Percentiles rank a stretch among this genome's conserved stretches.
Conservation (phyloP, 2,329 filamentous ascomycete genomes). For the Cercospora sp. region DNA sequence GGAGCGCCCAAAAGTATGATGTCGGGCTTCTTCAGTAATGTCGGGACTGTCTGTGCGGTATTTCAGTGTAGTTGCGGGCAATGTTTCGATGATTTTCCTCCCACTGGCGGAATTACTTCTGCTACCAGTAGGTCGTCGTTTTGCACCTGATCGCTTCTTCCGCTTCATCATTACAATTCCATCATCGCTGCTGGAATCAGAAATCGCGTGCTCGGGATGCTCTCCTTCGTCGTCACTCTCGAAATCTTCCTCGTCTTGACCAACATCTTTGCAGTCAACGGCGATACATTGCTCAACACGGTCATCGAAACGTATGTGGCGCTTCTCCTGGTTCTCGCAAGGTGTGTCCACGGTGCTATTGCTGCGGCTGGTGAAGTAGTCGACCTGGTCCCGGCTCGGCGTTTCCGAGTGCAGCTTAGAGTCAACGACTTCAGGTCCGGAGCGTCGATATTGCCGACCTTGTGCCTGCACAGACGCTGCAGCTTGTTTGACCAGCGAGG, state of each 20-base stretch:
- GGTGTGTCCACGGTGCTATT: slow-evolving; percentile 71
- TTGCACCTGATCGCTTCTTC: slow-evolving; percentile 50
- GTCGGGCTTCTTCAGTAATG: slow-evolving; percentile 32
- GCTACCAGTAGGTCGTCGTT: slow-evolving; percentile 48
- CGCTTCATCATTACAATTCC: slow-evolving; percentile 80
- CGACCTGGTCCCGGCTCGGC: slow-evolving; percentile 62
- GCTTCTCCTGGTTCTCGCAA: slow-evolving; percentile 60
- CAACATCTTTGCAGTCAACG: slow-evolving; percentile 78
- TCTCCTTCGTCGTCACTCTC: slow-evolving; percentile 39
- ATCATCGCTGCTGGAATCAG: slow-evolving; percentile 62
- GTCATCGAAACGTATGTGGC: slow-evolving; percentile 95
- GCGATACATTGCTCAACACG: slow-evolving; percentile 96
- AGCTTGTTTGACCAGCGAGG: slow-evolving; percentile 85
- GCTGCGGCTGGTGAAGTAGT: slow-evolving; percentile 59
- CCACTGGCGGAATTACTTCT: slow-evolving; percentile 59
- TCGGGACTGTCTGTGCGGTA: slow-evolving; percentile 77
- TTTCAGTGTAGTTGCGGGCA: slow-evolving; percentile 85
- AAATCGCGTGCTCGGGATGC: slow-evolving; percentile 51
- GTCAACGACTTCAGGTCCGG: slow-evolving; percentile 68
- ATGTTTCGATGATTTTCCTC: slow-evolving; percentile 77
- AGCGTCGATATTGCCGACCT: slow-evolving; percentile 50
- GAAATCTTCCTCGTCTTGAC: slow-evolving; percentile 62
- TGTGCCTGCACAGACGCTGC: slow-evolving; percentile 84
- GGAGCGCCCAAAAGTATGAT: slow-evolving; percentile 48
- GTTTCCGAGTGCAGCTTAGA: slow-evolving; percentile 60